phyloP scores from a whole-genome alignment of 2,329 filamentous ascomycete genomes.

The Chrysoporthe deuterocubensis region DNA sequence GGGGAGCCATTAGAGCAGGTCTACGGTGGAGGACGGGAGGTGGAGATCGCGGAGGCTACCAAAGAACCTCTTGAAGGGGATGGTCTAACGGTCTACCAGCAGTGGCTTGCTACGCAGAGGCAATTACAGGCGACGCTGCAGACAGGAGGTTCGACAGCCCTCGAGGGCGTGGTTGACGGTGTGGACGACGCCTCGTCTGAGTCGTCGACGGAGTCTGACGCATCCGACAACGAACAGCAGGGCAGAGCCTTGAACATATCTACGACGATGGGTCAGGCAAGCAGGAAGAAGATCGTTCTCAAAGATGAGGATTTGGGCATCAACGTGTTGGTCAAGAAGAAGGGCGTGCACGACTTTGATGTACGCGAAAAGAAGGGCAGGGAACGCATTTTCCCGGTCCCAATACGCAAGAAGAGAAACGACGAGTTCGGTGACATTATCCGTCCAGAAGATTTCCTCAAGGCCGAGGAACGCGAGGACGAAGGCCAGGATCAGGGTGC shows the following conservation, averaged over 20 bases:
- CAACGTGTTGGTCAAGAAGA: constrained; percentile 85
- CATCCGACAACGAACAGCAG: constrained; percentile 87
- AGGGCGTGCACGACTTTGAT: constrained; percentile 91
- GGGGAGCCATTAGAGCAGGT: constrained; percentile 69
- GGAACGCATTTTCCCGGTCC: constrained; percentile 89
- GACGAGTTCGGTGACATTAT: constrained; percentile 94
- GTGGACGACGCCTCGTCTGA: constrained; percentile 86
- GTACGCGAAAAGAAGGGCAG: constrained; percentile 88
- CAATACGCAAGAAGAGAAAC: constrained; percentile 75
- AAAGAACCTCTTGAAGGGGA: constrained; percentile 71
- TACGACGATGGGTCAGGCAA: constrained; percentile 80
- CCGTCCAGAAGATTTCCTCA: constrained; percentile 88
- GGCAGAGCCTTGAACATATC: constrained; percentile 90
- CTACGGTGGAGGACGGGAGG: constrained; percentile 64
- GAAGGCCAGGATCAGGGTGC: constrained; percentile 66
- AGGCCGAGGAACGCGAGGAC: constrained; percentile 86
- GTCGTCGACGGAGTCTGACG: constrained; percentile 83
- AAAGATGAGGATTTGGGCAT: constrained; percentile 91
- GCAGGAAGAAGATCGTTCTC: constrained; percentile 82
- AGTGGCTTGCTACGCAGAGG: constrained; percentile 86
- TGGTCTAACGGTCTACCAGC: constrained; percentile 83
- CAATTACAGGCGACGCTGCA: constrained; percentile 85
- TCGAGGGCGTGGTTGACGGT: constrained; percentile 73
- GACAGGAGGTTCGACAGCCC: constrained; percentile 65
- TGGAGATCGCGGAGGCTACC: constrained; percentile 65